A percentile compares a stretch with the other conserved stretches of the same genome.
Evolutionary conservation across 192 early-diverging fungal species (phyloP).

Genomic region (Linnemannia hyalina): DNA sequence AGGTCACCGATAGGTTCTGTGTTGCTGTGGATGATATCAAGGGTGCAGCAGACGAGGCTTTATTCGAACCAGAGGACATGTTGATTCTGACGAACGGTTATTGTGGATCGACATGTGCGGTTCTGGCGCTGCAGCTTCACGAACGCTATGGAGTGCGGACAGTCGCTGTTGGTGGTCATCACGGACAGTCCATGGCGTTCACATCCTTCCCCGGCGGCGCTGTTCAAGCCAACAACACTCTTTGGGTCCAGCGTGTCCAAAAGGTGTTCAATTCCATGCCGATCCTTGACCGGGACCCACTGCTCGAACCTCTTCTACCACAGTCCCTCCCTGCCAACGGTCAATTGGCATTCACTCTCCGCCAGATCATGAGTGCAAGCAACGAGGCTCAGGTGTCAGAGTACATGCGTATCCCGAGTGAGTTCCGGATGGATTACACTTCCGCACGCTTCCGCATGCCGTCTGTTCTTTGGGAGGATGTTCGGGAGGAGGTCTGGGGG

Average conservation of each 20-base stretch:
- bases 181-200: conserved; percentile 45
- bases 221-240: conserved; percentile 49
- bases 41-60: not conserved
- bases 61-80: conserved; percentile 33
- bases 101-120: conserved; percentile 55
- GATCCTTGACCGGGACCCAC: not conserved
- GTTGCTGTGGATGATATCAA: conserved; percentile 25
- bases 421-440: conserved; percentile 47
- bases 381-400: conserved; percentile 27
- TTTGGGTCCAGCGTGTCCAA: conserved; percentile 22
- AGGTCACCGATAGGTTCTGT: conserved; percentile 34
- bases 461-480: conserved; percentile 49
- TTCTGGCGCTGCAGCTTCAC: conserved; percentile 39
- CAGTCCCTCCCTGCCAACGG: conserved; percentile 41
- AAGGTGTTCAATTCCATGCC: conserved; percentile 20
- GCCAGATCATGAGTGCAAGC: conserved; percentile 37
- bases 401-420: conserved; percentile 40
- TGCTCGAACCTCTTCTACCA: conserved; percentile 6
- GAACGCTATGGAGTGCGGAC: conserved; percentile 45
- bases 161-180: conserved; percentile 36
- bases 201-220: conserved; percentile 53
- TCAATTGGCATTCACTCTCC: conserved; percentile 42
- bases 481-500: conserved; percentile 37
- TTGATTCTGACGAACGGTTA: conserved; percentile 47
- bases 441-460: conserved; percentile 46